phyloP scores from a whole-genome alignment of 2,329 filamentous ascomycete genomes.

The Monilinia fructicola region DNA sequence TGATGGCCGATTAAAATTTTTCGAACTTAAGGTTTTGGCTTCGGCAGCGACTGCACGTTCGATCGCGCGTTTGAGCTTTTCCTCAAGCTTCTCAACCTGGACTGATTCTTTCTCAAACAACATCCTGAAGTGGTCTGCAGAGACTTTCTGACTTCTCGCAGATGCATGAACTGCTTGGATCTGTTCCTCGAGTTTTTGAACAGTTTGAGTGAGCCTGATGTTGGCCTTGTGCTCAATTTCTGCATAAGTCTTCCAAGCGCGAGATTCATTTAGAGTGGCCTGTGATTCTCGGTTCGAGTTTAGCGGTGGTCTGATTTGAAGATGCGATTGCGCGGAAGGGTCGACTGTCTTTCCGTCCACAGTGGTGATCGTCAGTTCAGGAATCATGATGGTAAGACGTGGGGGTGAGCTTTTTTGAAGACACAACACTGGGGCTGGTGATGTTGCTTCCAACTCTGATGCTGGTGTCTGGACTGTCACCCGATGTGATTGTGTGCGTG shows the following conservation, averaged over 20 bases:
- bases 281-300: neutral
- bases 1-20: neutral
- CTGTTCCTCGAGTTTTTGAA: neutral
- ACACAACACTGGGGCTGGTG: neutral
- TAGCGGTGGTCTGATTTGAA: neutral
- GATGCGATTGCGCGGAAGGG: neutral
- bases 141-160: neutral
- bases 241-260: conserved; percentile 4
- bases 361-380: neutral
- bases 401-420: neutral
- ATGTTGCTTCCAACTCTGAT: neutral
- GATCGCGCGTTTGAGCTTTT: neutral
- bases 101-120: neutral
- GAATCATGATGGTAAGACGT: neutral
- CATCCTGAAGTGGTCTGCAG: conserved; percentile 8
- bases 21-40: neutral
- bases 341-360: neutral
- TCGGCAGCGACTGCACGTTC: neutral
- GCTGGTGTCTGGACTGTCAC: neutral
- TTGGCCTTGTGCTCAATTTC: neutral
- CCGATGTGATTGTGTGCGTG: neutral
- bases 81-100: neutral
- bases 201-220: neutral
- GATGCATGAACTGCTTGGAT: neutral
- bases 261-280: neutral